phyloP scores from a whole-genome alignment of 148 eudicot species.

The Amaranthus cruentus region DNA sequence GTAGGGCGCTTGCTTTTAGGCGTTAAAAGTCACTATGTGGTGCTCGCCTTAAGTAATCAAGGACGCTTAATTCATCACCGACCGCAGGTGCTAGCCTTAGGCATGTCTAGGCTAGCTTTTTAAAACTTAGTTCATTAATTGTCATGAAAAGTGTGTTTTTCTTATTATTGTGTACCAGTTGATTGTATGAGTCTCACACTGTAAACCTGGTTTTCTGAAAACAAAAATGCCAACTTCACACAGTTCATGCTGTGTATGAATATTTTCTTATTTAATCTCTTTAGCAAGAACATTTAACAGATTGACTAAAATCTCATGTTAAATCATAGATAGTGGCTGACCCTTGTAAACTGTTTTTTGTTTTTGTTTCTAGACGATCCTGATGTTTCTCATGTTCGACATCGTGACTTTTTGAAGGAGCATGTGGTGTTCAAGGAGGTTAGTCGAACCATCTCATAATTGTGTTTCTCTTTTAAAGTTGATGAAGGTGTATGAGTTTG shows the following conservation, averaged over 20 bases:
- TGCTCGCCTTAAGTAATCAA: no score
- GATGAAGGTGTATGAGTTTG: background rate
- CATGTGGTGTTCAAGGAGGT: constrained; percentile 97
- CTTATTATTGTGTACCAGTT: background rate
- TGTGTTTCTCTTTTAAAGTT: background rate
- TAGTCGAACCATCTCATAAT: constrained; percentile 4
- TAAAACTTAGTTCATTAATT: background rate
- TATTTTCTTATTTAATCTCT: background rate
- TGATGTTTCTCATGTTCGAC: constrained; percentile 54
- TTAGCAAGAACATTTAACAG: background rate
- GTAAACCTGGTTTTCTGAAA: background rate
- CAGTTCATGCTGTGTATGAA: background rate
- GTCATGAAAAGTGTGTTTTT: background rate
- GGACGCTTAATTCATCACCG: no score
- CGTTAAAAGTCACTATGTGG: no score
- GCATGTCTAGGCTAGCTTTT: no score
- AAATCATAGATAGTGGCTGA: constrained; percentile 12
- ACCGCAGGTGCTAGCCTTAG: no score
- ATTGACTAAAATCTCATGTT: background rate
- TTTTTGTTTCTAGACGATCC: constrained; percentile 69
- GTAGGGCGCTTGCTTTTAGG: no score
- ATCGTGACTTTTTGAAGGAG: constrained; percentile 77
- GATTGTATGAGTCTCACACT: background rate
- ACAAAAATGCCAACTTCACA: background rate
- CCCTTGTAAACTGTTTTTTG: background rate